phyloP scores from a whole-genome alignment of 2,329 filamentous ascomycete genomes.

The Claviceps quebecensis region DNA sequence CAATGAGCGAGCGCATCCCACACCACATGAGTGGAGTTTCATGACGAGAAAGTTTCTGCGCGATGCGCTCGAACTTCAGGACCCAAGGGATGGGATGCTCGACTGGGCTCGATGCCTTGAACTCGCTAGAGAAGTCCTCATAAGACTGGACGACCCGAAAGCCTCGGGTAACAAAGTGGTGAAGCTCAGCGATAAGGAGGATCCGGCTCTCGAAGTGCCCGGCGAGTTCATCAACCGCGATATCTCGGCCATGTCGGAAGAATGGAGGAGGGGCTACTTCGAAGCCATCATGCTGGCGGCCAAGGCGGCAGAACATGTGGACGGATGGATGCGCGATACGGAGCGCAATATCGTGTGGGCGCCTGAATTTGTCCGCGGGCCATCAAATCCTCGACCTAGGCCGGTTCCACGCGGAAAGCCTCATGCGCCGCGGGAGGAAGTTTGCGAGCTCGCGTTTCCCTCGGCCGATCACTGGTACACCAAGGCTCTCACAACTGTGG shows the following conservation, averaged over 20 bases:
- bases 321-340: constrained; percentile 62
- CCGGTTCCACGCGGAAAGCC: constrained; percentile 53
- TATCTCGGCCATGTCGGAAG: constrained; percentile 59
- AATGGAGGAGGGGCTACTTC: constrained; percentile 78
- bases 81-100: constrained; percentile 35
- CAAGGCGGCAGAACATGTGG: constrained; percentile 63
- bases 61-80: constrained; percentile 44
- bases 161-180: constrained; percentile 54
- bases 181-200: constrained; percentile 44
- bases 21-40: constrained; percentile 69
- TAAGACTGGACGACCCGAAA: constrained; percentile 52
- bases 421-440: constrained; percentile 55
- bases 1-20: constrained; percentile 63
- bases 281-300: constrained; percentile 67
- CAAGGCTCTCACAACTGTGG: constrained; percentile 65
- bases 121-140: constrained; percentile 44
- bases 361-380: constrained; percentile 60
- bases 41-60: constrained; percentile 55
- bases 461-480: constrained; percentile 66
- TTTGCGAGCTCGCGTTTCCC: constrained; percentile 57
- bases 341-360: constrained; percentile 55
- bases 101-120: constrained; percentile 57
- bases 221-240: constrained; percentile 53
- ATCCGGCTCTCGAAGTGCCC: constrained; percentile 52
- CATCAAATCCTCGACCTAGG: constrained; percentile 67